Conservation (phyloP, 176 grass and related monocot genomes). For the Phoenix dactylifera region DNA sequence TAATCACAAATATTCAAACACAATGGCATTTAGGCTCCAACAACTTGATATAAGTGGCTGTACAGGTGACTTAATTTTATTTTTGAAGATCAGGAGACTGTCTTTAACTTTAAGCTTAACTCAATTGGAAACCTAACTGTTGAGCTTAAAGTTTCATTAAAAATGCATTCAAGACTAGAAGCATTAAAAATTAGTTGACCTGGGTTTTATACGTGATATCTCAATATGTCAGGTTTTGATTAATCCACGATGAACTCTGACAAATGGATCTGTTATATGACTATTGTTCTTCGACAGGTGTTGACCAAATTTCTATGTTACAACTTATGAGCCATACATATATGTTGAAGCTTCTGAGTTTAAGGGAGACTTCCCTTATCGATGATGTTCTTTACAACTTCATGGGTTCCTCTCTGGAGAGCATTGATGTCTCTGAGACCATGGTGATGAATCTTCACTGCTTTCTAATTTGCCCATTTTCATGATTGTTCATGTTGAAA, state of each 20-base stretch:
- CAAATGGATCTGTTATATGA: too few species aligned
- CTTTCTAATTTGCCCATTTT: not conserved
- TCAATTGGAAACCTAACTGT: too few species aligned
- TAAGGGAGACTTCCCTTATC: constrained; percentile 56
- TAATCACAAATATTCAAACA: constrained; percentile 15
- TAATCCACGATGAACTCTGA: not conserved
- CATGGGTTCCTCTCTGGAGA: constrained; percentile 41
- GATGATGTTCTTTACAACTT: constrained; percentile 47
- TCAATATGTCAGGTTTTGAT: not conserved
- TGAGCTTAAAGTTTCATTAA: too few species aligned
- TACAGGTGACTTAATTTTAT: constrained; percentile 24
- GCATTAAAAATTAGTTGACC: too few species aligned
- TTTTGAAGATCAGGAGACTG: not conserved
- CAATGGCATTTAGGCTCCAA: constrained; percentile 39
- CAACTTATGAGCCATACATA: constrained; percentile 34
- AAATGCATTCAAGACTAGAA: too few species aligned
- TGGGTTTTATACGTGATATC: not conserved
- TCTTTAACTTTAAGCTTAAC: too few species aligned
- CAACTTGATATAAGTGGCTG: constrained; percentile 54
- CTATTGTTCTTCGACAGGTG: constrained; percentile 14
- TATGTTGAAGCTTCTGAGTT: constrained; percentile 29
- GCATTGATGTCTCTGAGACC: constrained; percentile 77
- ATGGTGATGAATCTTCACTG: constrained; percentile 30
- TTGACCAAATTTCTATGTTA: constrained; percentile 33
- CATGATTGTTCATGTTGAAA: too few species aligned